These are phyloP conservation scores for Syzygium oleosum DNA, from an alignment of 345 rosid species.

Conservation along the genomic window DNA sequence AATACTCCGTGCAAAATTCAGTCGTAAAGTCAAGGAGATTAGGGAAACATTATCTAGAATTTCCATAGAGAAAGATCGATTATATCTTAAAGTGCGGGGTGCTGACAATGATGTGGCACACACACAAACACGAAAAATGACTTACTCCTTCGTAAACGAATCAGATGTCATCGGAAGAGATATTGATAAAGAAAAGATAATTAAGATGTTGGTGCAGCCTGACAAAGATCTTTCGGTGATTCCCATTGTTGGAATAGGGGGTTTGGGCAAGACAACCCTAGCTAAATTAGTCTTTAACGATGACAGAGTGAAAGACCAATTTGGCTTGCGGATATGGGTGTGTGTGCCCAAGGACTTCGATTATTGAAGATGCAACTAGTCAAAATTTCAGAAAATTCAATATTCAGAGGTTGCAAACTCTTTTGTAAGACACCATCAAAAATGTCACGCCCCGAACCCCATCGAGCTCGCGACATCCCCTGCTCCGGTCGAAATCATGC, in stretches of 20 bases:
- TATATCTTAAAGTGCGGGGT: neutral
- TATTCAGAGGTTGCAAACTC: neutral
- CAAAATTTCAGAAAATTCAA: neutral
- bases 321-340: neutral
- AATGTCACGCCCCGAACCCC: too few relatives aligned
- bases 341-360: neutral
- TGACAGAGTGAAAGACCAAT: fast-evolving
- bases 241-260: neutral
- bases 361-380: neutral
- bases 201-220: neutral
- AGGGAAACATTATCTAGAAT: neutral
- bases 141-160: neutral
- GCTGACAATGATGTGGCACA: neutral
- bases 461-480: too few relatives aligned
- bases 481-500: too few relatives aligned
- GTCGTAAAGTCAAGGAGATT: neutral
- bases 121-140: fast-evolving
- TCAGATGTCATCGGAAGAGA: neutral
- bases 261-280: neutral
- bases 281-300: neutral
- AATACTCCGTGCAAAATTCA: neutral
- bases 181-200: neutral
- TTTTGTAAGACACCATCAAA: neutral
- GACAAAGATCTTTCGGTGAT: neutral
- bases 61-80: neutral